Conservation (phyloP, 495 filamentous ascomycete species). For the Aspergillus kassunensis region DNA sequence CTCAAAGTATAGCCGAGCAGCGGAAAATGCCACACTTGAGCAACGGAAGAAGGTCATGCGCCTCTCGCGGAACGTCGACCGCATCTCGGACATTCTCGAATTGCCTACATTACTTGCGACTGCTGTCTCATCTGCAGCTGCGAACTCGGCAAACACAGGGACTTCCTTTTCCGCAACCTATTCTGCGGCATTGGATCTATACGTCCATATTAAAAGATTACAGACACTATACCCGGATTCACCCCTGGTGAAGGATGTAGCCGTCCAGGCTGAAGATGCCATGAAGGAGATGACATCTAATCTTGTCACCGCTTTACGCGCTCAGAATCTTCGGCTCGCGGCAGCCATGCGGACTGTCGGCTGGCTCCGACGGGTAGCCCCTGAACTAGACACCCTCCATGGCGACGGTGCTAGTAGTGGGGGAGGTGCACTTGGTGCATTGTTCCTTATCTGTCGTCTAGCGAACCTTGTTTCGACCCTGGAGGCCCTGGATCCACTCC, state of each 20-base stretch:
- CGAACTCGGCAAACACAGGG: constrained; percentile 40
- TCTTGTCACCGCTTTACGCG: constrained; percentile 72
- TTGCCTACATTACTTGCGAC: constrained; percentile 81
- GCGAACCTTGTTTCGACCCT: constrained; percentile 76
- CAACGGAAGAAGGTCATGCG: constrained; percentile 77
- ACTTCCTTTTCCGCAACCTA: constrained; percentile 66
- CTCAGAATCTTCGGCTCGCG: constrained; percentile 79
- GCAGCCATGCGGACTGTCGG: constrained; percentile 88
- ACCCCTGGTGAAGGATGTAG: constrained; percentile 65
- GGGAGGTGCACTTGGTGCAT: constrained; percentile 67
- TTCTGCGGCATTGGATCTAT: constrained; percentile 83
- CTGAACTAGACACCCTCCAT: constrained; percentile 60
- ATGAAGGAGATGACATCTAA: constrained; percentile 88
- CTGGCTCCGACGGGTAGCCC: constrained; percentile 83
- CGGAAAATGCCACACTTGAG: constrained; percentile 70
- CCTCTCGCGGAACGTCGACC: constrained; percentile 83
- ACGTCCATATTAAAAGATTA: constrained; percentile 88
- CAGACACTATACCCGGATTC: constrained; percentile 79
- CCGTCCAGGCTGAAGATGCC: constrained; percentile 73
- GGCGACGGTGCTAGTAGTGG: constrained; percentile 40
- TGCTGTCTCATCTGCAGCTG: constrained; percentile 59
- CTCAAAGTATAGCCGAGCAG: constrained; percentile 70
- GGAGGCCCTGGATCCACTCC: constrained; percentile 78
- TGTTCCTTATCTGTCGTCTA: constrained; percentile 85
- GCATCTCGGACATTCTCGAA: constrained; percentile 86